phyloP scores from a whole-genome alignment of 139 green algal genomes.

The Coelastrella sp. region DNA sequence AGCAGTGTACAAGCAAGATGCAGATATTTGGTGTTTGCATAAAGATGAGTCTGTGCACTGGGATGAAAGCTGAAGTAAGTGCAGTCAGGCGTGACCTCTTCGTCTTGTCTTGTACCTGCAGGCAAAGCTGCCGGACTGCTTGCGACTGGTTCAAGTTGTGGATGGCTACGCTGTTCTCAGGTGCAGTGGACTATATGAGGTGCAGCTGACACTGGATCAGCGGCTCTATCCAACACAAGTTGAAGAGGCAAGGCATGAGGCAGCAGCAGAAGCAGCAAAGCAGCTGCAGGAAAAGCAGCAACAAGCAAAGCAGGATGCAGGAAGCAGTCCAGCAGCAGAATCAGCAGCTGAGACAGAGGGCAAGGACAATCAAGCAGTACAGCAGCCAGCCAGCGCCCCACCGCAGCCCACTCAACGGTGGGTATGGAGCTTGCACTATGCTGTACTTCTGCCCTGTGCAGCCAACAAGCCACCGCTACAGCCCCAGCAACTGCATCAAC shows the following conservation, averaged over 20 bases:
- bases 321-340: constrained; percentile 1
- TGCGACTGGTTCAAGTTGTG: constrained; percentile 31
- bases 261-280: constrained; percentile 23
- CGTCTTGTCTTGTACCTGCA: not conserved
- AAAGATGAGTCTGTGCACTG: too few relatives aligned
- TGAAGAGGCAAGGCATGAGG: constrained; percentile 8
- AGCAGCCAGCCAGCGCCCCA: not conserved
- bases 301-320: not conserved
- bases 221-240: constrained; percentile 27
- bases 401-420: constrained; percentile 25
- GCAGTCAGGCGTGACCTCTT: not conserved
- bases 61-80: not conserved
- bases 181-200: constrained; percentile 45
- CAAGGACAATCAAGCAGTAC: too few relatives aligned
- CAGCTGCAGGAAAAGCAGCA: constrained; percentile 18
- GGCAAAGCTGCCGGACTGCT: constrained; percentile 21
- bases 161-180: constrained; percentile 39
- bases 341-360: not conserved
- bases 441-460: constrained; percentile 39
- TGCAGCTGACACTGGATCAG: constrained; percentile 25
- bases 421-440: constrained; percentile 36
- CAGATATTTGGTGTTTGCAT: too few relatives aligned
- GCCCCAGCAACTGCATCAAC: constrained; percentile 12
- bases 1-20: not conserved
- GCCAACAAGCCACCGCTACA: constrained; percentile 13